Percentiles rank a stretch among this genome's conserved stretches.
These are phyloP conservation scores for Epichloe sp. DNA, from an alignment of 2,329 filamentous ascomycete genomes.

Conservation along the genomic window DNA sequence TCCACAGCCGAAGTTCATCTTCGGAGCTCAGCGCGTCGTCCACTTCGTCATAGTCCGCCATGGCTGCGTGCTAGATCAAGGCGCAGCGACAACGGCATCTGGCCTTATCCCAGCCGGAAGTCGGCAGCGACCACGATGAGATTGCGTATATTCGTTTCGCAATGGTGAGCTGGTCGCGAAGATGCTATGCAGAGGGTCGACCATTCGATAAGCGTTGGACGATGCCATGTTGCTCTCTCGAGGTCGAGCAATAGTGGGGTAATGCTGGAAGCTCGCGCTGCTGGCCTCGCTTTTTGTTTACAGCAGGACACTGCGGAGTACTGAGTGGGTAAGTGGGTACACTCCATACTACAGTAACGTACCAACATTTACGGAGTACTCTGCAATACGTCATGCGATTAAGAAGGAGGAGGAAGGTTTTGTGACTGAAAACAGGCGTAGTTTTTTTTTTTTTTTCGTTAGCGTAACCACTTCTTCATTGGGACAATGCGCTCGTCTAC, in stretches of 20 bases:
- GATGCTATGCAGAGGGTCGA: background rate
- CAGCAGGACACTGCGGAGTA: background rate
- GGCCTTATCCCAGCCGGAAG: slow-evolving; percentile 10
- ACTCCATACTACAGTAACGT: background rate
- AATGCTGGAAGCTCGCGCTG: background rate
- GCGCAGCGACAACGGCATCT: slow-evolving; percentile 22
- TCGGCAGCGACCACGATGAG: background rate
- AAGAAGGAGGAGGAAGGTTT: no score
- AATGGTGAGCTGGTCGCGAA: background rate
- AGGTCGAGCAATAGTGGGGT: background rate
- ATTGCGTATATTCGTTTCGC: background rate
- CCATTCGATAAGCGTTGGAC: background rate
- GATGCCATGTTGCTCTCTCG: background rate
- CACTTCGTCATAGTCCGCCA: slow-evolving; percentile 48
- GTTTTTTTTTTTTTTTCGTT: no score
- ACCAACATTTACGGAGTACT: no score
- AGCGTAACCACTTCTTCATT: background rate
- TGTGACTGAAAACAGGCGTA: no score
- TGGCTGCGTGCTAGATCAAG: slow-evolving; percentile 22
- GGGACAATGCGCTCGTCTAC: background rate
- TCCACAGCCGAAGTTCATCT: slow-evolving; percentile 80
- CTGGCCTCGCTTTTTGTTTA: background rate
- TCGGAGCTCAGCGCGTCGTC: slow-evolving; percentile 47
- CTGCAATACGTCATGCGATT: background rate
- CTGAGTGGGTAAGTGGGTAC: no score